Evolutionary conservation across 257 asterid genomes (phyloP), one percentile per base, ranked within the genome.

Genomic region (Perilla frutescens): DNA sequence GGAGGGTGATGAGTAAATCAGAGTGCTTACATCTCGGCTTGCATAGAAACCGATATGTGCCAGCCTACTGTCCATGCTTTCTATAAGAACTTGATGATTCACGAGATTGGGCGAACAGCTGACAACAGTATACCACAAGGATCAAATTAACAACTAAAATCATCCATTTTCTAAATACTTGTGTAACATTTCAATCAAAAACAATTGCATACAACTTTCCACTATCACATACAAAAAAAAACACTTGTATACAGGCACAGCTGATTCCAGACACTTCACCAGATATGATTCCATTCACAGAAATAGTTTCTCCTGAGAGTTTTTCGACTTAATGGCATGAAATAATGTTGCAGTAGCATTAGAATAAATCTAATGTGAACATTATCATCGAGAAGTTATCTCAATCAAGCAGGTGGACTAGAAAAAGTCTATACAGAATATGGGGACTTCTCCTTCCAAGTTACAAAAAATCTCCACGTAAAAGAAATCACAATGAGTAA

Each of bases 31-130:
- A 77, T 95, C 99, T 78, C 97, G 90, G 77, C 86, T 82, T 54
- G 99, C 94, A 67, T 84, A 95, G 81, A 95, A 84, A 65, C 98
- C 98, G 58, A 95, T 76, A 68, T 86, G 99, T 1, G 99, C 89
- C 39, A 89, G 92, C 81, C 83, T 92, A 83, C 89, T 83, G 64
- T 95, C 98, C 98, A 92, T 95, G 87, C 95, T 92, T 72, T 92
- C 99, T 59, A 95, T 90, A 34, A 95, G 87, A 82, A 92, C 99
- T 92, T 92, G 99, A 81, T 90, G 92, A 76, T 89, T 90, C 85
- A 85, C 85, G 32, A 95, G 96, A 84, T 95, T 95, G 6, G 98
- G 90, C 37, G 86, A 89, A 91, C 99, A 95, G 80, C 99, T 95
- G 84, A 57, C 36, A 74, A 74, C 75, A 78, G 76, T 20, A 79